Conservation (phyloP, 1,284 basidiomycete species). For the Sporisorium scitamineum region DNA sequence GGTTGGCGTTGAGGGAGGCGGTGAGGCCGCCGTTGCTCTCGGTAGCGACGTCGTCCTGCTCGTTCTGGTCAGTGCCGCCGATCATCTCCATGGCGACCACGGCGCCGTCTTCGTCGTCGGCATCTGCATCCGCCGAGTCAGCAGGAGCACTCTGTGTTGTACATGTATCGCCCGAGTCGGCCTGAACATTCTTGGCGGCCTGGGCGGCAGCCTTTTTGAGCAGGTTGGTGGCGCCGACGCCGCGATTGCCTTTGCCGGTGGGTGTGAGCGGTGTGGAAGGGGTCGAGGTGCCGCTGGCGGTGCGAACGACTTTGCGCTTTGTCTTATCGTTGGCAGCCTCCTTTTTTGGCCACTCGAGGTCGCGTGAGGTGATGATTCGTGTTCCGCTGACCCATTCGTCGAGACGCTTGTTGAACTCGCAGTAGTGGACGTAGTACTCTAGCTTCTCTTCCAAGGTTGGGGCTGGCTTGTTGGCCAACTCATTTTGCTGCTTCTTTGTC, state of each 20-base stretch:
- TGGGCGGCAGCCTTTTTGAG: constrained; percentile 82
- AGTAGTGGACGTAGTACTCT: constrained; percentile 61
- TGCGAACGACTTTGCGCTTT: constrained; percentile 62
- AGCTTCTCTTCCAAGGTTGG: constrained; percentile 56
- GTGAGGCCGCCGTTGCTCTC: constrained; percentile 70
- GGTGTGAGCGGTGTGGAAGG: constrained; percentile 50
- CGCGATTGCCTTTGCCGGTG: constrained; percentile 39
- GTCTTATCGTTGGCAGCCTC: constrained; percentile 73
- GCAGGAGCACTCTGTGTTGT: constrained; percentile 33
- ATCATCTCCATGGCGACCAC: constrained; percentile 72
- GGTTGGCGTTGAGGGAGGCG: constrained; percentile 71
- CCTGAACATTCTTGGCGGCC: constrained; percentile 71
- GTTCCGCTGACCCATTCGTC: constrained; percentile 98
- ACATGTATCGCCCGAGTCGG: constrained; percentile 73
- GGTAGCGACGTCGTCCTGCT: constrained; percentile 54
- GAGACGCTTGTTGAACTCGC: constrained; percentile 75
- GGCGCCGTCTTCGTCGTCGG: constrained; percentile 66
- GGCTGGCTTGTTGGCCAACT: constrained; percentile 41
- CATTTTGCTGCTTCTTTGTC: constrained; percentile 54
- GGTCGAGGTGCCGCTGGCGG: constrained; percentile 39
- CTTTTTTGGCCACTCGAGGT: constrained; percentile 87
- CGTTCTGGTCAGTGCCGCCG: constrained; percentile 61
- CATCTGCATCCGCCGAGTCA: constrained; percentile 69
- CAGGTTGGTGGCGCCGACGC: constrained; percentile 71
- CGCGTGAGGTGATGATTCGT: constrained; percentile 83